Percentiles rank a stretch among this genome's conserved stretches.
phyloP scores from a whole-genome alignment of 306 rosid species.

The Rosa persica region DNA sequence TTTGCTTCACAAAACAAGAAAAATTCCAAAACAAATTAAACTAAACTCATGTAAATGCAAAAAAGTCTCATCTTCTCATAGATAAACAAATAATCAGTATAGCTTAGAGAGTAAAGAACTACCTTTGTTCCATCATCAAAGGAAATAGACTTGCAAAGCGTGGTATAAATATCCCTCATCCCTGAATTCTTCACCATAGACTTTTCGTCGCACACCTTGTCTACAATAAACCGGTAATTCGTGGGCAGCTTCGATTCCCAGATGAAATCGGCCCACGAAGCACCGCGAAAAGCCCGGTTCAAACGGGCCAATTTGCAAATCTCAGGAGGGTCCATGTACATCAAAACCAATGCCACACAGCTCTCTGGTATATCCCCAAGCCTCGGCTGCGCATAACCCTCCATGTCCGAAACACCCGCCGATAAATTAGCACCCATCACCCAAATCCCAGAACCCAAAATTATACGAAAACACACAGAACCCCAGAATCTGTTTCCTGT shows the following conservation, averaged over 20 bases:
- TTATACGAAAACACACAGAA: neutral
- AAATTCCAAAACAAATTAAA: neutral
- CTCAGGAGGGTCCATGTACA: slow-evolving; percentile 66
- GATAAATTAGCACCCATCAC: slow-evolving; percentile 68
- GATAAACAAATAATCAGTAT: neutral
- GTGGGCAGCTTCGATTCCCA: slow-evolving; percentile 88
- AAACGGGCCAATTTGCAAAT: slow-evolving; percentile 69
- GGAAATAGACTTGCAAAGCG: slow-evolving; percentile 59
- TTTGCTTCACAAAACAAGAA: slow-evolving; percentile 45
- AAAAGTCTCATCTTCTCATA: neutral
- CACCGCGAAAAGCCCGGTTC: slow-evolving; percentile 68
- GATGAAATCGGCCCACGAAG: slow-evolving; percentile 76
- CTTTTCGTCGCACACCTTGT: slow-evolving; percentile 44
- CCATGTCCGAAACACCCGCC: slow-evolving; percentile 41
- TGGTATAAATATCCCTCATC: slow-evolving; percentile 67
- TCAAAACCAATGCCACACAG: slow-evolving; percentile 69
- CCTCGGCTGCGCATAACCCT: slow-evolving; percentile 37
- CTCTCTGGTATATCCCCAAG: slow-evolving; percentile 86
- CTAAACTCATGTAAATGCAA: neutral
- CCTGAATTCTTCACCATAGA: slow-evolving; percentile 29
- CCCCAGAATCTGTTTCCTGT: slow-evolving; percentile 25
- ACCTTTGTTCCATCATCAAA: slow-evolving; percentile 78
- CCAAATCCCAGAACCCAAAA: slow-evolving; percentile 1
- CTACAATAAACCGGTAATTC: slow-evolving; percentile 57
- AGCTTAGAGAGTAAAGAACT: neutral